Evolutionary conservation across 2,329 filamentous ascomycete species (phyloP).

Genomic region (Cladosporium sp.): DNA sequence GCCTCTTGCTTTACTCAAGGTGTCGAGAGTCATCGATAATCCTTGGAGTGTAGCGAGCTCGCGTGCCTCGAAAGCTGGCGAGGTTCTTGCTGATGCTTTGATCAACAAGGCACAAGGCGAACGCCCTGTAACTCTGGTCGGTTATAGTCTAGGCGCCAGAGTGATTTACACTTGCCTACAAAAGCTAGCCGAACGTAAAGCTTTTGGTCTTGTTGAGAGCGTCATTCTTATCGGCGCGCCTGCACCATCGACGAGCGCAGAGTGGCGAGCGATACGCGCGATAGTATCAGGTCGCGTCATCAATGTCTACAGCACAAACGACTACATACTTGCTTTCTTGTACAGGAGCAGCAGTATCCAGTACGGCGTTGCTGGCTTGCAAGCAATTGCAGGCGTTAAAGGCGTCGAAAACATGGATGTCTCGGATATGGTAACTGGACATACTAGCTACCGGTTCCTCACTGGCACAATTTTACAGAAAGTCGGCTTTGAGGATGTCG

Average conservation of each 20-base stretch:
- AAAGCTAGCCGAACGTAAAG: conserved; percentile 68
- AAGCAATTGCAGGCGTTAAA: conserved; percentile 64
- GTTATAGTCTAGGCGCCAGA: conserved; percentile 38
- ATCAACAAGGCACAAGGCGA: conserved; percentile 40
- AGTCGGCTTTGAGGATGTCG: conserved; percentile 52
- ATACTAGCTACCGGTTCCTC: conserved; percentile 48
- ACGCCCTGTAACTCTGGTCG: conserved; percentile 36
- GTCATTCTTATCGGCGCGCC: conserved; percentile 81
- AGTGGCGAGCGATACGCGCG: conserved; percentile 73
- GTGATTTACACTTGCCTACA: conserved; percentile 80
- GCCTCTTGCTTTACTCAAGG: conserved; percentile 45
- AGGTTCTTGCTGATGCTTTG: conserved; percentile 38
- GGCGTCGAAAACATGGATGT: conserved; percentile 60
- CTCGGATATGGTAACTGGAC: conserved; percentile 47
- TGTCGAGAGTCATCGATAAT: conserved; percentile 39
- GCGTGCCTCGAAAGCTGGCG: conserved; percentile 36
- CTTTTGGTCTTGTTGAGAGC: conserved; percentile 79
- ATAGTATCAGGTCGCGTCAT: conserved; percentile 79
- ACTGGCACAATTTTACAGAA: conserved; percentile 49
- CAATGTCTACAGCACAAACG: conserved; percentile 84
- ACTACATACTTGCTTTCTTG: conserved; percentile 81
- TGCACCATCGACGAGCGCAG: conserved; percentile 63
- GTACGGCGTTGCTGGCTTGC: conserved; percentile 77
- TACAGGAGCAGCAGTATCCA: conserved; percentile 82
- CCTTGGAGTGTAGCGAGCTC: conserved; percentile 37